Percentiles rank a stretch among this genome's conserved stretches.
phyloP scores from a whole-genome alignment of 805 yeast genomes.

The Wickerhamiella sergipiensis region DNA sequence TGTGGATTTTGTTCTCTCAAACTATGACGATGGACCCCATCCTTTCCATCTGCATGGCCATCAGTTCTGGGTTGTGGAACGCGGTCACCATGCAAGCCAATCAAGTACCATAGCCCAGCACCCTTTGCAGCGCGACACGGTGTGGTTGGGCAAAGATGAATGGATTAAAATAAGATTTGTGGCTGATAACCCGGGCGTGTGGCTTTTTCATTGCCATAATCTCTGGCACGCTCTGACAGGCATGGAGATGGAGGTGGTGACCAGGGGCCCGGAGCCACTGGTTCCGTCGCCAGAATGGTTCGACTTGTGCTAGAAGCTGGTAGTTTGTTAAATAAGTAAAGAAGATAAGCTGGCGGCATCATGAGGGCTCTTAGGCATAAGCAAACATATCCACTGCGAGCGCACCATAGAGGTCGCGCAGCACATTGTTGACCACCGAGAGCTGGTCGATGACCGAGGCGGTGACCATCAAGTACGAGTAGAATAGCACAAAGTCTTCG shows the following conservation, averaged over 20 bases:
- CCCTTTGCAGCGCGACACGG: conserved; percentile 61
- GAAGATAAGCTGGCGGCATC: too few species aligned
- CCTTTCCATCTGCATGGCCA: conserved; percentile 94
- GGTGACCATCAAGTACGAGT: conserved; percentile 62
- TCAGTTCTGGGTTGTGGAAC: conserved; percentile 59
- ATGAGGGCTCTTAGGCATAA: conserved; percentile 12
- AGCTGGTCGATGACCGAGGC: conserved; percentile 53
- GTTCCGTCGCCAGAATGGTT: conserved; percentile 20
- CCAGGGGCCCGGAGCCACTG: conserved; percentile 15
- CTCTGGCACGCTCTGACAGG: conserved; percentile 92
- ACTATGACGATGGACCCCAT: conserved; percentile 74
- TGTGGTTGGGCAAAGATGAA: conserved; percentile 52
- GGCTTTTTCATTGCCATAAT: conserved; percentile 84
- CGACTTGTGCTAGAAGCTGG: conserved; percentile 11
- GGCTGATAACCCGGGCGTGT: conserved; percentile 84
- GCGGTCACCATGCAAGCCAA: conserved; percentile 38
- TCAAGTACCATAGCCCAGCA: conserved; percentile 32
- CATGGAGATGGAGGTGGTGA: conserved; percentile 28
- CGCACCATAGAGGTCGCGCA: conserved; percentile 50
- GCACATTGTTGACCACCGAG: conserved; percentile 38
- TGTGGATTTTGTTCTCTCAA: conserved; percentile 65
- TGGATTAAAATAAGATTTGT: conserved; percentile 52
- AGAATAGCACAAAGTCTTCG: conserved; percentile 65
- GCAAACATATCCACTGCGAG: conserved; percentile 48
- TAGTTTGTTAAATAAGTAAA: background rate